phyloP scores from a whole-genome alignment of 805 yeast genomes.

The Geotrichum ghanense region DNA sequence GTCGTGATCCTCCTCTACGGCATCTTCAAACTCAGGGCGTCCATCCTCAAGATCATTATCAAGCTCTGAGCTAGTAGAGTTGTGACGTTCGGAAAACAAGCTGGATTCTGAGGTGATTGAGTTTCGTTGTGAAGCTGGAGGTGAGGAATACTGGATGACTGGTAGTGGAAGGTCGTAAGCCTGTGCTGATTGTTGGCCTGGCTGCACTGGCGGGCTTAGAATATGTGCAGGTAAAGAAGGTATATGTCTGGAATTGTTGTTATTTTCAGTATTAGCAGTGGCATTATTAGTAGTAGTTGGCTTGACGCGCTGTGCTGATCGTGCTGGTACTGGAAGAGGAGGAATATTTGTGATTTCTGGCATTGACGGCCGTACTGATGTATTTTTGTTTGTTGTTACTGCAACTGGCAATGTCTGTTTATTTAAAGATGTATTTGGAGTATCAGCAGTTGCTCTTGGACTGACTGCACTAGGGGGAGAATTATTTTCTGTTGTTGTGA shows the following conservation, averaged over 20 bases:
- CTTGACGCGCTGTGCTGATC: too few species aligned
- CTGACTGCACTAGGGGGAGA: background rate
- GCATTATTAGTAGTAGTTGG: background rate
- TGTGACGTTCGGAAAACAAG: background rate
- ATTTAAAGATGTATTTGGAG: too few species aligned
- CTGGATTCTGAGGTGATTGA: background rate
- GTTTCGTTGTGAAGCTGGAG: background rate
- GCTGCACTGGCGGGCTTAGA: background rate
- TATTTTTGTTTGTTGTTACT: too few species aligned
- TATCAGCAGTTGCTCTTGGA: background rate
- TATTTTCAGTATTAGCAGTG: background rate
- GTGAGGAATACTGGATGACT: background rate
- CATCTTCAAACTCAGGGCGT: background rate
- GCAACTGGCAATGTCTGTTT: too few species aligned
- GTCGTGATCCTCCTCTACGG: too few species aligned
- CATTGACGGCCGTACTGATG: too few species aligned
- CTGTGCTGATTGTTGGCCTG: too few species aligned
- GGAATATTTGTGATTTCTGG: too few species aligned
- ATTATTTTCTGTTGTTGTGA: background rate
- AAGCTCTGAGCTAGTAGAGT: background rate
- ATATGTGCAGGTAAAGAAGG: slow-evolving; percentile 1
- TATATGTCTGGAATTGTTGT: background rate
- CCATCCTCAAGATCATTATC: too few species aligned
- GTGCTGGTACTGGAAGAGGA: too few species aligned
- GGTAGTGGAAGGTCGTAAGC: background rate